Evolutionary conservation across 495 filamentous ascomycete species (phyloP).

Genomic region (Neurospora cerealis): DNA sequence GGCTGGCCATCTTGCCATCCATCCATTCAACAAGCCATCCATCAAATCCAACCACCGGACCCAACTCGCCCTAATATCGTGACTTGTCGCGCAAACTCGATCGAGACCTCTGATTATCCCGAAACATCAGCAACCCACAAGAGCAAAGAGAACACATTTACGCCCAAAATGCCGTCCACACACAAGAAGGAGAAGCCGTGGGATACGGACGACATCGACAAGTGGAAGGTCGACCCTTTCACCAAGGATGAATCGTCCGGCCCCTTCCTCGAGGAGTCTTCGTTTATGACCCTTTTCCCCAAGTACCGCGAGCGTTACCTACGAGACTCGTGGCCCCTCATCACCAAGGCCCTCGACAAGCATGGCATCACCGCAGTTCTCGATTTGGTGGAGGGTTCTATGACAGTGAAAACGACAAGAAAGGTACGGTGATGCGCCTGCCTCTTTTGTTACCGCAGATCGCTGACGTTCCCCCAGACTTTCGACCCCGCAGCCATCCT

Average conservation of each 20-base stretch:
- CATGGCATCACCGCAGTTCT: conserved; percentile 76
- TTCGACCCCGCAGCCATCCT: conserved; percentile 91
- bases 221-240: conserved; percentile 91
- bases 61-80: not conserved
- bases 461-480: conserved; percentile 40
- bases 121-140: not conserved
- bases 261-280: conserved; percentile 79
- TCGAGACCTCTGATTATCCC: not conserved
- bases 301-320: conserved; percentile 96
- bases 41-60: not conserved
- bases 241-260: conserved; percentile 78
- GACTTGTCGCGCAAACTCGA: not conserved
- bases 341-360: conserved; percentile 73
- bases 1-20: not conserved
- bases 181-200: conserved; percentile 93
- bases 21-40: not conserved
- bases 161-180: conserved; percentile 69
- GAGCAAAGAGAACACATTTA: not conserved
- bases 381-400: conserved; percentile 90
- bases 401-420: conserved; percentile 90
- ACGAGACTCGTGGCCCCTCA: conserved; percentile 78
- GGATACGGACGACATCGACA: conserved; percentile 97
- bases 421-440: conserved; percentile 8
- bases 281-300: conserved; percentile 85
- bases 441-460: not conserved